Evolutionary conservation across 371 early-diverging fungal genomes (phyloP), one percentile per base, ranked within the genome.

Genomic region (Haplosporangium sp.): DNA sequence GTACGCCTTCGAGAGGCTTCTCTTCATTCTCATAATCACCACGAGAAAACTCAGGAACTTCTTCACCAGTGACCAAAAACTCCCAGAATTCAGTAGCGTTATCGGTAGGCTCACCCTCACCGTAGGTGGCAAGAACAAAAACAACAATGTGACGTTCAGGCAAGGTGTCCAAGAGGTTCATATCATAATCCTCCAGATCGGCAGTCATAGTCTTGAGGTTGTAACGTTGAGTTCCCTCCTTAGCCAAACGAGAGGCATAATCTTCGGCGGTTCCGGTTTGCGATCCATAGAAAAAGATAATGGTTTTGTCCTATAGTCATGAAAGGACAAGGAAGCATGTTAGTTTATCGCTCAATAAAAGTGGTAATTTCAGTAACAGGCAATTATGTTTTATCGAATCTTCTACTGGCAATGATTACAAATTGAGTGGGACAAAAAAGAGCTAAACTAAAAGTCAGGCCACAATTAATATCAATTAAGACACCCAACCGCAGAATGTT

Each of bases 191-290:
- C 84, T 98, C 99, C 60, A 92, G 83, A 73, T 98, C 97, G 58
- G 93, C 91, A 10, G 92, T 91, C 87, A 96, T 89, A 20, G 92
- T 87, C 53, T 84, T 89, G 69, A 95, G 86, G 71, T 94, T 93
- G 83, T 89, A 94, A 64, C 88, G 88, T 78, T 93, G 89, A 37
- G 87, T 76, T 63, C 91, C 92, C 81, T 96, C 97, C 81, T 95
- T 96, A 70, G 94, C 94, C 35, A 94, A 74, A 53, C 96, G 94
- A 69, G 86, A 85, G 73, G 98, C 97, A 72, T 94, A 94, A 75
- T 97, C 98, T 85, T 99, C 97, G 27, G 98, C 99, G 40, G 96
- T 97, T 58, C 98, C 98, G 19, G 97, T 97, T 87, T 98, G 98
- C 55, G 97, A 96, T 50, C 97, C 97, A 83, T 94, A 98, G 82